phyloP scores from a whole-genome alignment of 2,329 filamentous ascomycete species.

The Fusarium denticulatum region DNA sequence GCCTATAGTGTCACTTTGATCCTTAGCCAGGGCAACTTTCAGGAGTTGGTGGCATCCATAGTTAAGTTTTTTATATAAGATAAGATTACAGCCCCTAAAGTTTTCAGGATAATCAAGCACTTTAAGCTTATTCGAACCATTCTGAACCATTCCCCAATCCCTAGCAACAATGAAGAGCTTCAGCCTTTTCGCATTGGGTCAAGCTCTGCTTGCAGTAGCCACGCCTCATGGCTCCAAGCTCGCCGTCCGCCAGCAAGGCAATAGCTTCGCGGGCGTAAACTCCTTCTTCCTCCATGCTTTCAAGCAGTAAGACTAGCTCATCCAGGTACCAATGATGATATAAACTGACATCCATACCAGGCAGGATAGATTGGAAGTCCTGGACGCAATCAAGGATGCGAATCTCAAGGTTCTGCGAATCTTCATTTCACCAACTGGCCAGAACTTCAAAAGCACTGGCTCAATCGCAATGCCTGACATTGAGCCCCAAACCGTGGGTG shows the following conservation, averaged over 20 bases:
- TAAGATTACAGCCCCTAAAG: neutral
- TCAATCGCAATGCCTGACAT: neutral
- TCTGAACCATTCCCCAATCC: too few species aligned
- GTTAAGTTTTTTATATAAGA: neutral
- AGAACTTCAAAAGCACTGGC: neutral
- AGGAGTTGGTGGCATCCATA: fast-evolving
- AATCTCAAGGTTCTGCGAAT: neutral
- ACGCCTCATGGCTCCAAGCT: neutral
- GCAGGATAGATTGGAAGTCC: neutral
- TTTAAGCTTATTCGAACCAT: fast-evolving
- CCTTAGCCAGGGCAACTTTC: neutral
- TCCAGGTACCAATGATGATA: fast-evolving
- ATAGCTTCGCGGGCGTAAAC: neutral
- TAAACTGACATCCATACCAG: neutral
- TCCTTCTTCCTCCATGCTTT: neutral
- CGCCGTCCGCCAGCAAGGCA: neutral
- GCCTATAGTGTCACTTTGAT: fast-evolving
- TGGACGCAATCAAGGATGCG: neutral
- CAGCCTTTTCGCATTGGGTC: neutral
- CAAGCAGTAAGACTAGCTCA: neutral
- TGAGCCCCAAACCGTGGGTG: neutral
- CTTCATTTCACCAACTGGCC: neutral
- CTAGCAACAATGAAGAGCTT: neutral
- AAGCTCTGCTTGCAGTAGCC: neutral
- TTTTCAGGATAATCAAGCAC: neutral